Conservation (phyloP, 768 basidiomycete species). For the Suillus ampliporus region DNA sequence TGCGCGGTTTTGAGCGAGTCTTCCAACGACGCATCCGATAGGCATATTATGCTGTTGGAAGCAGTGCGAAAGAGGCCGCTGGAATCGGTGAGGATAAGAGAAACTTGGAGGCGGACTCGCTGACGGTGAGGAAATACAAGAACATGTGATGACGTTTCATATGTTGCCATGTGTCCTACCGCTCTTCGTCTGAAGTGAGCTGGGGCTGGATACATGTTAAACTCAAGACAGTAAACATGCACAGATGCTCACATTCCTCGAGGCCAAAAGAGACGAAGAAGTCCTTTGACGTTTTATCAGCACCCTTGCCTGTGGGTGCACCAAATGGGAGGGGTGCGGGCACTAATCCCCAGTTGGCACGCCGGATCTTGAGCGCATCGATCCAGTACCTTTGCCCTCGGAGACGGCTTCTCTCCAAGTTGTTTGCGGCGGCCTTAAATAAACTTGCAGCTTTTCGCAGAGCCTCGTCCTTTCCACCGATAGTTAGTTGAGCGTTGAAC, state of each 20-base stretch:
- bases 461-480: slow-evolving; percentile 84
- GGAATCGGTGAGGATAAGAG: slow-evolving; percentile 44
- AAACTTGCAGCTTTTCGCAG: slow-evolving; percentile 74
- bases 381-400: slow-evolving; percentile 81
- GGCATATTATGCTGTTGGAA: slow-evolving; percentile 42
- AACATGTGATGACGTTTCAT: slow-evolving; percentile 46
- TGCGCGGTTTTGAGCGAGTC: slow-evolving; percentile 63
- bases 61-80: slow-evolving; percentile 40
- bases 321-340: slow-evolving; percentile 80
- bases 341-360: slow-evolving; percentile 80
- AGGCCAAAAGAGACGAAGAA: slow-evolving; percentile 82
- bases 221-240: background rate
- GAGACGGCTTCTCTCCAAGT: slow-evolving; percentile 66
- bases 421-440: slow-evolving; percentile 71
- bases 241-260: slow-evolving; percentile 71
- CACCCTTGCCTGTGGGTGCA: slow-evolving; percentile 72
- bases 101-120: slow-evolving; percentile 65
- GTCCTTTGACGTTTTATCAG: slow-evolving; percentile 81
- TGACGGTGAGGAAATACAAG: slow-evolving; percentile 72
- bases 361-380: slow-evolving; percentile 76
- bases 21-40: slow-evolving; percentile 50
- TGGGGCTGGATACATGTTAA: slow-evolving; percentile 54
- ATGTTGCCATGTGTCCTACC: slow-evolving; percentile 67
- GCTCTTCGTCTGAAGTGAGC: slow-evolving; percentile 68
- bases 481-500: slow-evolving; percentile 71